Conservation (phyloP, 306 rosid species). For the Castanea mollissima region DNA sequence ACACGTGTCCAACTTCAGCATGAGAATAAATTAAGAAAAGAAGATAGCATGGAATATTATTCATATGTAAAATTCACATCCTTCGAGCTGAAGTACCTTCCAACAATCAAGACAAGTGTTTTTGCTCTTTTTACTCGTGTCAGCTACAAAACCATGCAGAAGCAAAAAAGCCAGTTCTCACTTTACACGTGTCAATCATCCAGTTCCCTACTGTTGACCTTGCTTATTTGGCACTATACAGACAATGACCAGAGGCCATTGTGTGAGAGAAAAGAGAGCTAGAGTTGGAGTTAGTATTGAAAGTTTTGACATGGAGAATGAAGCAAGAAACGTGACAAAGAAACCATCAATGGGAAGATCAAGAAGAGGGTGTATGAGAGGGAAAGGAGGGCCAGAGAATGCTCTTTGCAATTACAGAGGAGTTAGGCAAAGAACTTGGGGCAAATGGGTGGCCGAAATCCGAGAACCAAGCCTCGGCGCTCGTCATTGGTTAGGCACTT, state of each 20-base stretch:
- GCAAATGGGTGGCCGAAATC: slow-evolving; percentile 40
- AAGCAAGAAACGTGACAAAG: not conserved
- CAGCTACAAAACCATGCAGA: not conserved
- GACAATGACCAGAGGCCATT: not conserved
- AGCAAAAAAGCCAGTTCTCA: not conserved
- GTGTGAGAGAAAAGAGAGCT: not conserved
- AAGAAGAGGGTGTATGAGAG: slow-evolving; percentile 31
- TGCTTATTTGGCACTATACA: not conserved
- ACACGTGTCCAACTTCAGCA: not conserved
- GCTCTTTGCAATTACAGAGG: slow-evolving; percentile 25
- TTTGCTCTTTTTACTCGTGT: not conserved
- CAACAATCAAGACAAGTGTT: not conserved
- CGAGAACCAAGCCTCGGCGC: slow-evolving; percentile 30
- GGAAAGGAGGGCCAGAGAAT: slow-evolving; percentile 38
- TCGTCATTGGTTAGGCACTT: slow-evolving; percentile 37
- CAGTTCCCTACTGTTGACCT: not conserved
- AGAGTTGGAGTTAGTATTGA: not conserved
- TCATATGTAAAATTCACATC: not conserved
- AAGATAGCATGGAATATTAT: no score
- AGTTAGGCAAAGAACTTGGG: slow-evolving; percentile 42
- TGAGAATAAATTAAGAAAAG: not conserved
- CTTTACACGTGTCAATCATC: slow-evolving; percentile 15
- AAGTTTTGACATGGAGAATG: not conserved
- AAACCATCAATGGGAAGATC: slow-evolving; percentile 13
- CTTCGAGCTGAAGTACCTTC: not conserved